Evolutionary conservation across 345 rosid species (phyloP).

Genomic region (Brassica napus): DNA sequence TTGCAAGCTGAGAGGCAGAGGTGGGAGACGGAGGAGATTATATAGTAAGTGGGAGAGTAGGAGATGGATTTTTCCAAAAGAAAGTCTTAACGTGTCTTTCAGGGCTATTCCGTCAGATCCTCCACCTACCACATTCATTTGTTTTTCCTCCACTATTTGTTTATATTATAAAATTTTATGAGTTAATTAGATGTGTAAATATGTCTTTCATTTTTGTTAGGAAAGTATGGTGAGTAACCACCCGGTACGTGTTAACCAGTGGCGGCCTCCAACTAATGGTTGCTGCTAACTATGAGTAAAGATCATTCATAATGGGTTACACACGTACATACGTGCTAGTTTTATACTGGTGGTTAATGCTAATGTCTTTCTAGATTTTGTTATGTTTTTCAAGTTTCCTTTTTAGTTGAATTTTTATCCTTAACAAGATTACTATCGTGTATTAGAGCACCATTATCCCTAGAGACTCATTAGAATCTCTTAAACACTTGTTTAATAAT

Average conservation of each 20-base stretch:
- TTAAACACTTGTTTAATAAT: too few species aligned
- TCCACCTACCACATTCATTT: constrained; percentile 39
- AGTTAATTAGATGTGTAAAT: not conserved
- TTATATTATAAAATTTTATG: constrained; percentile 16
- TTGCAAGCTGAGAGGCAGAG: constrained; percentile 39
- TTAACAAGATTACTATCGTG: constrained; percentile 5
- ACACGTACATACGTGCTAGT: constrained; percentile 2
- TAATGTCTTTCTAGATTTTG: constrained; percentile 17
- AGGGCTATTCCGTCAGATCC: constrained; percentile 36
- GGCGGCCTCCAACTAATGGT: constrained; percentile 19
- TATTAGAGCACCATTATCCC: too few species aligned
- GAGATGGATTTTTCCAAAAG: constrained; percentile 4
- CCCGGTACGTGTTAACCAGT: constrained; percentile 34
- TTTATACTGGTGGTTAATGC: not conserved
- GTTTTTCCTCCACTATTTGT: not conserved
- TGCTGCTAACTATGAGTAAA: constrained; percentile 23
- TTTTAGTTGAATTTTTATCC: not conserved
- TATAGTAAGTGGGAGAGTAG: constrained; percentile 14
- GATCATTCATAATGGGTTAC: not conserved
- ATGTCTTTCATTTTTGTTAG: constrained; percentile 1
- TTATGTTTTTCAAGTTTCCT: constrained; percentile 5
- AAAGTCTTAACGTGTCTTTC: constrained; percentile 28
- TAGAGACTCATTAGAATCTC: too few species aligned
- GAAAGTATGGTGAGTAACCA: not conserved
- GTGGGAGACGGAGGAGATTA: constrained; percentile 18